Evolutionary conservation across 306 rosid species (phyloP).

Genomic region (Quercus gilva): DNA sequence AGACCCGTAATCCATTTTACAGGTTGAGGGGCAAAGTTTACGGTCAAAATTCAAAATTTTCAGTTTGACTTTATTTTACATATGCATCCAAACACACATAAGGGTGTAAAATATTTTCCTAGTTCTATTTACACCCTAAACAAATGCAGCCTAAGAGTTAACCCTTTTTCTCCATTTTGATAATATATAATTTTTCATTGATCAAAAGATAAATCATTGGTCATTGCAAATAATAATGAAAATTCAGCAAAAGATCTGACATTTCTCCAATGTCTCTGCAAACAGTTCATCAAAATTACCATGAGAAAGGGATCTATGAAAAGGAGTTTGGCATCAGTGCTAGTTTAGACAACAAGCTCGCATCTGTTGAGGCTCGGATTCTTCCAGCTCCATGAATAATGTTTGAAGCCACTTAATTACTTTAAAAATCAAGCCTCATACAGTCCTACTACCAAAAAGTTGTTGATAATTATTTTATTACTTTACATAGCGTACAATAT

Average conservation of each 20-base stretch:
- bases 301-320: constrained; percentile 35
- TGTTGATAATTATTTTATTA: background rate
- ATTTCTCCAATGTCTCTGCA: constrained; percentile 9
- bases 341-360: constrained; percentile 32
- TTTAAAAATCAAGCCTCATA: background rate
- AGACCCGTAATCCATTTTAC: too few species aligned
- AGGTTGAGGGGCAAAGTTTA: too few species aligned
- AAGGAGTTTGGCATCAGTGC: constrained; percentile 36
- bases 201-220: background rate
- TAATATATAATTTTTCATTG: too few species aligned
- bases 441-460: background rate
- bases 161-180: too few species aligned
- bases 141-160: too few species aligned
- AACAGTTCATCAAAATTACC: constrained; percentile 37
- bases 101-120: too few species aligned
- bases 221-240: background rate
- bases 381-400: constrained; percentile 51
- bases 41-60: too few species aligned
- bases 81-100: too few species aligned
- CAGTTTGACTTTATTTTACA: too few species aligned
- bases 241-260: background rate
- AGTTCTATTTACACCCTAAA: too few species aligned
- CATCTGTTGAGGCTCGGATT: constrained; percentile 44
- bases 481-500: too few species aligned
- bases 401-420: background rate